Percentiles rank a stretch among this genome's conserved stretches.
Evolutionary conservation across 345 rosid species (phyloP).

Genomic region (Boechera retrofracta): DNA sequence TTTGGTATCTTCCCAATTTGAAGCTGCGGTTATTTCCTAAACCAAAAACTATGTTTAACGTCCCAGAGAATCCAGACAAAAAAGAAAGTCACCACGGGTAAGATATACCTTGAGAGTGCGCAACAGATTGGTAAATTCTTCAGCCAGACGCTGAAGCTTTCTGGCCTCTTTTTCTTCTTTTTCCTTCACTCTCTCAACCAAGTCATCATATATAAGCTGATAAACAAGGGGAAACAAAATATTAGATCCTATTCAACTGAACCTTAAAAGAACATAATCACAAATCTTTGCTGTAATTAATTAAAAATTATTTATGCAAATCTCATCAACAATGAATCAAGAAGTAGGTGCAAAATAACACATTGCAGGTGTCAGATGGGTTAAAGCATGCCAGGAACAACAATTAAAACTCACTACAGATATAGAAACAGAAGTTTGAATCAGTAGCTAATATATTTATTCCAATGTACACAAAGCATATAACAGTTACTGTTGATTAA

Average conservation of each 20-base stretch:
- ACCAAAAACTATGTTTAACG: constrained; percentile 20
- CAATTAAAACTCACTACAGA: constrained; percentile 4
- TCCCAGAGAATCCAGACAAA: constrained; percentile 5
- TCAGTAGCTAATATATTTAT: constrained; percentile 2
- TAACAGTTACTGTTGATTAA: constrained; percentile 4
- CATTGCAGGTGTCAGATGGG: constrained; percentile 19
- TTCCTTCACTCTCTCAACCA: constrained; percentile 85
- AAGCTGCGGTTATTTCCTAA: constrained; percentile 79
- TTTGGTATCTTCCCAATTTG: constrained; percentile 84
- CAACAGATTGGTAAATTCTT: constrained; percentile 79
- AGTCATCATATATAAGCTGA: constrained; percentile 86
- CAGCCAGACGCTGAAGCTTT: constrained; percentile 84
- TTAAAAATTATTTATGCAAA: background rate
- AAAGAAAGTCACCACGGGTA: constrained; percentile 13
- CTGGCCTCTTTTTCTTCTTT: constrained; percentile 97
- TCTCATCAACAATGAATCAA: constrained; percentile 5
- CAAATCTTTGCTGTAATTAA: constrained; percentile 4
- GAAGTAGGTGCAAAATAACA: background rate
- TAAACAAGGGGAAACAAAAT: constrained; percentile 19
- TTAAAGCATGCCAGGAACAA: constrained; percentile 20
- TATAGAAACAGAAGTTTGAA: constrained; percentile 8
- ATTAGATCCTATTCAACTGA: constrained; percentile 16
- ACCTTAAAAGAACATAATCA: background rate
- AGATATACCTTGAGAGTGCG: constrained; percentile 68
- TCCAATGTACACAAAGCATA: background rate